Percentiles rank a stretch among this genome's conserved stretches.
Conservation (phyloP, 768 basidiomycete species). For the Hericium coralloides region DNA sequence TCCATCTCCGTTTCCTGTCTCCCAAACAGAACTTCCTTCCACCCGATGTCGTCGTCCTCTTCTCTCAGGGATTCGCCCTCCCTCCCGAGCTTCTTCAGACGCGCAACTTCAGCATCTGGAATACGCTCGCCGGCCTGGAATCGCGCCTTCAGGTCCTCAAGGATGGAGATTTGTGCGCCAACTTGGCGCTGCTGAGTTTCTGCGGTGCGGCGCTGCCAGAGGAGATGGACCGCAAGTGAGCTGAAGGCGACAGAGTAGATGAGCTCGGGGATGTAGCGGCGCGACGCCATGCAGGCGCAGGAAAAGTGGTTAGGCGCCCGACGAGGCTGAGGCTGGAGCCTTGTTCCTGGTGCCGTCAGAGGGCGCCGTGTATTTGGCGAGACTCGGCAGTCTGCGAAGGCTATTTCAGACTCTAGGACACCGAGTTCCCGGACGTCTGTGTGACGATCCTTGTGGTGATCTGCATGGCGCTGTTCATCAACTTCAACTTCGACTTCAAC, state of each 20-base stretch:
- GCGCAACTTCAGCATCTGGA: conserved; percentile 40
- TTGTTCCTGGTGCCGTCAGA: background rate
- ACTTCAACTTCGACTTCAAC: too few relatives aligned
- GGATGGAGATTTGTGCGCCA: conserved; percentile 50
- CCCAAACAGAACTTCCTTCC: conserved; percentile 23
- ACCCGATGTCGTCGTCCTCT: conserved; percentile 14
- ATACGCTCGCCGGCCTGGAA: conserved; percentile 38
- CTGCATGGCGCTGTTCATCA: too few relatives aligned
- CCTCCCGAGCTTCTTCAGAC: conserved; percentile 44
- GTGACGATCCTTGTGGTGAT: too few relatives aligned
- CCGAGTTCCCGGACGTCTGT: too few relatives aligned
- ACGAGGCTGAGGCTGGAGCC: background rate
- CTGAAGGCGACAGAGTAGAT: conserved; percentile 57
- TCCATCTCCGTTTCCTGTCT: conserved; percentile 9
- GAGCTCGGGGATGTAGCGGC: conserved; percentile 51
- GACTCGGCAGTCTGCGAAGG: background rate
- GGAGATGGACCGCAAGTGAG: conserved; percentile 59
- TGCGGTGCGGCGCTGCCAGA: conserved; percentile 39
- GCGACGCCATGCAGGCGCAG: conserved; percentile 7
- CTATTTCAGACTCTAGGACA: background rate
- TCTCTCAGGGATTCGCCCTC: conserved; percentile 6
- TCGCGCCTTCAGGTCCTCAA: conserved; percentile 47
- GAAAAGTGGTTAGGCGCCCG: background rate
- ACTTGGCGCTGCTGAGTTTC: conserved; percentile 34
- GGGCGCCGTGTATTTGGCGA: background rate